These are phyloP conservation scores for Cercospora zeina DNA, from an alignment of 2,329 filamentous ascomycete genomes.

Conservation along the genomic window DNA sequence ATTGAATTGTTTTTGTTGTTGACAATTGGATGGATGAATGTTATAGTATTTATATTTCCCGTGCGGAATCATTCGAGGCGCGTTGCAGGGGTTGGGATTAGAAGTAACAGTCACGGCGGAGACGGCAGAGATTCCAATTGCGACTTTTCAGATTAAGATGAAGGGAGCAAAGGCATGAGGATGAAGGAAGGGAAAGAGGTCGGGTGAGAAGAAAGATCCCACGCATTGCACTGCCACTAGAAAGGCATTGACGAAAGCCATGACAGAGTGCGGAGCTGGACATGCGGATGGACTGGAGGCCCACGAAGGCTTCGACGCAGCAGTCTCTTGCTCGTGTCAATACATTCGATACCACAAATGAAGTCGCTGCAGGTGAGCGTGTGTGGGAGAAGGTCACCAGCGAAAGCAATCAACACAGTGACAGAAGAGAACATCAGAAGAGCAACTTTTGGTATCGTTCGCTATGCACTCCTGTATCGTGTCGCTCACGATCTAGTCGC, in stretches of 20 bases:
- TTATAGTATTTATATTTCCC: slow-evolving; percentile 94
- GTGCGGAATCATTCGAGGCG: slow-evolving; percentile 86
- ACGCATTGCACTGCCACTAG: background rate
- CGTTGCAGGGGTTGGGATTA: slow-evolving; percentile 88
- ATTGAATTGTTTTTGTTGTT: too few relatives aligned
- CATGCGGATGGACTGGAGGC: too few relatives aligned
- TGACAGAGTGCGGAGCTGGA: background rate
- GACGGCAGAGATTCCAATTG: slow-evolving; percentile 78
- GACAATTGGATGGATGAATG: background rate
- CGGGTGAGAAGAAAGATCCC: background rate
- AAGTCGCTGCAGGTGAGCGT: background rate
- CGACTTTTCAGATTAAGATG: slow-evolving; percentile 95
- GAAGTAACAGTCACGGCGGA: slow-evolving; percentile 90
- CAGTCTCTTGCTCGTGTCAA: background rate
- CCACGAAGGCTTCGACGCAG: too few relatives aligned
- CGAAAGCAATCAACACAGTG: background rate
- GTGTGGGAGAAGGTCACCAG: background rate
- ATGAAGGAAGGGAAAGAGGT: background rate
- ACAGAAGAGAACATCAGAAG: background rate
- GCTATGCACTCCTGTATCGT: slow-evolving; percentile 24
- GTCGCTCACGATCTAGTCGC: slow-evolving; percentile 19
- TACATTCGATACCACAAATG: background rate
- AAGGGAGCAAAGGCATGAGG: slow-evolving; percentile 64
- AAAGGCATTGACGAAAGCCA: background rate
- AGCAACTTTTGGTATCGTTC: slow-evolving; percentile 22